Evolutionary conservation across 441 rosid genomes (phyloP).

Genomic region (Sinapis alba): DNA sequence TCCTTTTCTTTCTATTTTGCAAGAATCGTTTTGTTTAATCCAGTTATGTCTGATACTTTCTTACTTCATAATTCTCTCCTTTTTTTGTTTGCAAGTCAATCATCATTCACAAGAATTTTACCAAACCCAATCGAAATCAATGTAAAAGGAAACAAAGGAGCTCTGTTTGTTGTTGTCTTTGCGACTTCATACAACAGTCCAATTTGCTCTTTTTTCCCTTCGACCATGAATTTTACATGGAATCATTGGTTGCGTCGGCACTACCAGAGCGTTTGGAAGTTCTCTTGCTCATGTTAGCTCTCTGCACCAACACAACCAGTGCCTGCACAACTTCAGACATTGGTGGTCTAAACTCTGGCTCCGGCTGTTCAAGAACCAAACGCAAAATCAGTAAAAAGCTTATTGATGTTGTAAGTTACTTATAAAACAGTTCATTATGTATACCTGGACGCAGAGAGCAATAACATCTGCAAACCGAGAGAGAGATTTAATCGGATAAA

Average conservation of each 20-base stretch:
- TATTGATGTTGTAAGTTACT: background rate
- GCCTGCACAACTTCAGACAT: slow-evolving; percentile 97
- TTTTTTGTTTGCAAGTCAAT: background rate
- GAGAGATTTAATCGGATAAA: slow-evolving; percentile 87
- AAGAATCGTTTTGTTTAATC: background rate
- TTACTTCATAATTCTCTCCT: background rate
- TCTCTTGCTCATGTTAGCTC: slow-evolving; percentile 94
- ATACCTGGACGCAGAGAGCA: slow-evolving; percentile 94
- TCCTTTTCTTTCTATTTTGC: background rate
- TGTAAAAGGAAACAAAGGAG: background rate
- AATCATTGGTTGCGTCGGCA: slow-evolving; percentile 37
- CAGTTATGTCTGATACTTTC: background rate
- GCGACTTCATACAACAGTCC: background rate
- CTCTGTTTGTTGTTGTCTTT: background rate
- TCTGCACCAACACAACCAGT: slow-evolving; percentile 84
- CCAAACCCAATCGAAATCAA: background rate
- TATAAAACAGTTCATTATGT: background rate
- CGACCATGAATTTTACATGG: slow-evolving; percentile 18
- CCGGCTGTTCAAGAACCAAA: slow-evolving; percentile 58
- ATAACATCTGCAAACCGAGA: slow-evolving; percentile 95
- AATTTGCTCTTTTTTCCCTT: background rate
- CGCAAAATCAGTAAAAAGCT: slow-evolving; percentile 10
- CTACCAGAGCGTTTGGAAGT: slow-evolving; percentile 47
- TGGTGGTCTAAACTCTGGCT: slow-evolving; percentile 93
- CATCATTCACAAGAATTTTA: background rate